A percentile compares a stretch with the other conserved stretches of the same genome.
Evolutionary conservation across 805 yeast species (phyloP).

Genomic region (Candida maris): DNA sequence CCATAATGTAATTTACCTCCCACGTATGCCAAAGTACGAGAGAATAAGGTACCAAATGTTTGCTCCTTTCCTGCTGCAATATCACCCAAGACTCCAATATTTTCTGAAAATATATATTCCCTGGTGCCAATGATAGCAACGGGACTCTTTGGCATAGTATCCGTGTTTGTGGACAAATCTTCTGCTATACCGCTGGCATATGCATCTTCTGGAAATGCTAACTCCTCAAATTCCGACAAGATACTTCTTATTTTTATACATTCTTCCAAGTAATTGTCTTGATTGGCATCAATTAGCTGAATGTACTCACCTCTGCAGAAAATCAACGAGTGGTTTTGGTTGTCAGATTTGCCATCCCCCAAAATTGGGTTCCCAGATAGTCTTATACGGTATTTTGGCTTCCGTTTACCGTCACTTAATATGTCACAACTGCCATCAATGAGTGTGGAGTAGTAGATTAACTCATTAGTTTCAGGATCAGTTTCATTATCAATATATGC

Average conservation of each 20-base stretch:
- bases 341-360: slow-evolving; percentile 84
- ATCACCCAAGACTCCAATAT: slow-evolving; percentile 78
- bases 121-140: slow-evolving; percentile 84
- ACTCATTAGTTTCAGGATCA: slow-evolving; percentile 40
- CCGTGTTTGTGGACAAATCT: slow-evolving; percentile 8
- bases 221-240: slow-evolving; percentile 72
- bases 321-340: slow-evolving; percentile 72
- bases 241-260: slow-evolving; percentile 74
- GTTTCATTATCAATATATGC: slow-evolving; percentile 56
- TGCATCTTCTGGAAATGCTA: slow-evolving; percentile 24
- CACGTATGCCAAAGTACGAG: slow-evolving; percentile 75
- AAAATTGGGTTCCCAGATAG: slow-evolving; percentile 78
- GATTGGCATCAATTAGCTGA: slow-evolving; percentile 80
- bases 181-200: slow-evolving; percentile 15
- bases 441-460: slow-evolving; percentile 55
- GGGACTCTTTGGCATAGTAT: slow-evolving; percentile 39
- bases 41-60: slow-evolving; percentile 80
- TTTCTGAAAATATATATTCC: slow-evolving; percentile 80
- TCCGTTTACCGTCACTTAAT: slow-evolving; percentile 51
- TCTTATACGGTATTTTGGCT: slow-evolving; percentile 59
- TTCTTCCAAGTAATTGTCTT: slow-evolving; percentile 78
- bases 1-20: slow-evolving; percentile 87
- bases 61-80: slow-evolving; percentile 88
- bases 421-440: slow-evolving; percentile 70
- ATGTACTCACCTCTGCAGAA: slow-evolving; percentile 79